These are phyloP conservation scores for Wolfiporia cocos DNA, from an alignment of 1,284 basidiomycete species.

Conservation along the genomic window DNA sequence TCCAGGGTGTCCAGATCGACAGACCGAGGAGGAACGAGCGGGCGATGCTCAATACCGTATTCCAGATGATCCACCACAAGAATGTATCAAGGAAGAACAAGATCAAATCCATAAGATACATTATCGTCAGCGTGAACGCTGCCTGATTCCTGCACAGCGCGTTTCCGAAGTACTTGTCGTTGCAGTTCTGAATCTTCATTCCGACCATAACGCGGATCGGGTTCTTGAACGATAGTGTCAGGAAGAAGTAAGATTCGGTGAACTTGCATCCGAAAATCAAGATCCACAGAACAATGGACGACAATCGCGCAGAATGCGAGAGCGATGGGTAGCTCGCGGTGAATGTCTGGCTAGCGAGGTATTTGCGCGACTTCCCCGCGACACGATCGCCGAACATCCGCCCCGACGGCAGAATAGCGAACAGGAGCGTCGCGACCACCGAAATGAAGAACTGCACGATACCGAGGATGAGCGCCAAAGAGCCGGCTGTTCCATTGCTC, in stretches of 20 bases:
- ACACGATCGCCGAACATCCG: slow-evolving; percentile 95
- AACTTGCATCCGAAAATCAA: slow-evolving; percentile 94
- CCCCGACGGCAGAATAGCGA: slow-evolving; percentile 85
- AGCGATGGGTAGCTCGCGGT: slow-evolving; percentile 88
- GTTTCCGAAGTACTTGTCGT: slow-evolving; percentile 78
- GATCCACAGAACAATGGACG: slow-evolving; percentile 78
- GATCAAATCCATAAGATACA: slow-evolving; percentile 94
- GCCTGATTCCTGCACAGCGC: slow-evolving; percentile 85
- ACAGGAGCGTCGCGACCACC: slow-evolving; percentile 74
- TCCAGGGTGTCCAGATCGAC: slow-evolving; percentile 97
- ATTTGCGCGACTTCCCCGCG: slow-evolving; percentile 88
- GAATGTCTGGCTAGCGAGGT: slow-evolving; percentile 93
- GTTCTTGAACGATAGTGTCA: slow-evolving; percentile 88
- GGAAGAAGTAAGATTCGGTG: slow-evolving; percentile 92
- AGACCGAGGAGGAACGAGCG: slow-evolving; percentile 88
- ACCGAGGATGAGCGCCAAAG: slow-evolving; percentile 77
- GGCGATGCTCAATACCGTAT: slow-evolving; percentile 88
- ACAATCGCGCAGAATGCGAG: slow-evolving; percentile 51
- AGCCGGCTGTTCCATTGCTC: slow-evolving; percentile 51
- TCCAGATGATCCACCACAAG: slow-evolving; percentile 98
- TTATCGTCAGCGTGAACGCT: slow-evolving; percentile 88
- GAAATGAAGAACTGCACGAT: slow-evolving; percentile 93
- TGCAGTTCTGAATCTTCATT: slow-evolving; percentile 88
- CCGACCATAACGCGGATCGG: slow-evolving; percentile 88
- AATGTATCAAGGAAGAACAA: slow-evolving; percentile 97